phyloP scores from a whole-genome alignment of 257 asterid genomes.

The Haberlea rhodopensis region DNA sequence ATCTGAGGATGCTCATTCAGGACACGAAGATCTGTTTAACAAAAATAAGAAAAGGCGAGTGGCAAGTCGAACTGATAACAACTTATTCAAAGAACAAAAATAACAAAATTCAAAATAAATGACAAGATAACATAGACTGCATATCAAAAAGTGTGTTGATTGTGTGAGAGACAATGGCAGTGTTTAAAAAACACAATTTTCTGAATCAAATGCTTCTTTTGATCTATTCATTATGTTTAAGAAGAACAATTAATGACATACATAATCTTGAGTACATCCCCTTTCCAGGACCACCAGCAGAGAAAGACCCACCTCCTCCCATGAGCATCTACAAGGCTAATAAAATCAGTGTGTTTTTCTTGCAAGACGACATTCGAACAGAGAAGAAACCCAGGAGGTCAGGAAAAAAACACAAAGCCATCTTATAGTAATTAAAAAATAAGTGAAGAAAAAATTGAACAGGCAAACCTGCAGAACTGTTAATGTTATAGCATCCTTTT shows the following conservation, averaged over 20 bases:
- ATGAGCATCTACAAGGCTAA: constrained; percentile 66
- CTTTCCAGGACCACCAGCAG: constrained; percentile 97
- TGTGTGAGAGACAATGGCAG: constrained; percentile 4
- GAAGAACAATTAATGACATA: constrained; percentile 36
- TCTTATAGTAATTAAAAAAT: background rate
- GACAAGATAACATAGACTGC: background rate
- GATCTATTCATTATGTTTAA: constrained; percentile 5
- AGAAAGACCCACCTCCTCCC: constrained; percentile 99
- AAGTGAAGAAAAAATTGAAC: background rate
- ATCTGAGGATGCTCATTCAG: constrained; percentile 65
- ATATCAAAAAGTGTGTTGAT: constrained; percentile 10
- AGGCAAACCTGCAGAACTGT: constrained; percentile 78
- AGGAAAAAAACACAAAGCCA: background rate
- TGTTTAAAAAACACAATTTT: background rate
- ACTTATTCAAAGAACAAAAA: background rate
- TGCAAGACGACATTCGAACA: constrained; percentile 16
- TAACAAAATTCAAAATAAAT: constrained; percentile 1
- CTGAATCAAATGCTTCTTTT: background rate
- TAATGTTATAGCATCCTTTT: constrained; percentile 56
- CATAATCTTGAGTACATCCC: constrained; percentile 96
- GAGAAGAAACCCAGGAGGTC: constrained; percentile 4
- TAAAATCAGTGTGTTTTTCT: constrained; percentile 21
- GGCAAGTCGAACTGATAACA: constrained; percentile 7
- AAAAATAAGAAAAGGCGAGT: constrained; percentile 15
- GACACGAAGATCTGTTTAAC: constrained; percentile 65